Percentiles rank a stretch among this genome's conserved stretches.
Conservation (phyloP, 1,284 basidiomycete species). For the Naganishia sp. region DNA sequence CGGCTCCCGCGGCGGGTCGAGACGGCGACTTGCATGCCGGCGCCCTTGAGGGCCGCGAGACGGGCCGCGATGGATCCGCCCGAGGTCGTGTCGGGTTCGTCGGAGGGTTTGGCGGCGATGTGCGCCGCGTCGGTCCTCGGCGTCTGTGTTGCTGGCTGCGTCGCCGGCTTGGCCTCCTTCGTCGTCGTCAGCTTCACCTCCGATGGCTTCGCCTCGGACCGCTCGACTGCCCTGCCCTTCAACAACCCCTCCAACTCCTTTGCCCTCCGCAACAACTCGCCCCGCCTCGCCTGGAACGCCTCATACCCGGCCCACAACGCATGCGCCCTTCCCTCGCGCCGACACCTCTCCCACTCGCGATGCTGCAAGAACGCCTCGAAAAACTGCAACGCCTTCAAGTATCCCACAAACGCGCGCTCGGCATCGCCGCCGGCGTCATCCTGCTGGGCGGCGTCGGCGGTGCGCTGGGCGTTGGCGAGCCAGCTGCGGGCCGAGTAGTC, state of each 20-base stretch:
- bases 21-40: slow-evolving; percentile 49
- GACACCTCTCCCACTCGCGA: slow-evolving; percentile 29
- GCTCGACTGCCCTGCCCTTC: slow-evolving; percentile 39
- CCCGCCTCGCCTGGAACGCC: slow-evolving; percentile 48
- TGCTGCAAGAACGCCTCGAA: slow-evolving; percentile 36
- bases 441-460: slow-evolving; percentile 44
- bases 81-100: slow-evolving; percentile 32
- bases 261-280: slow-evolving; percentile 42
- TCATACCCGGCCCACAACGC: slow-evolving; percentile 40
- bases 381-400: slow-evolving; percentile 41
- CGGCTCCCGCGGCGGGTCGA: slow-evolving; percentile 41
- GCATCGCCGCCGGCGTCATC: slow-evolving; percentile 43
- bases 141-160: not conserved
- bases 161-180: slow-evolving; percentile 25
- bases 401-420: slow-evolving; percentile 49
- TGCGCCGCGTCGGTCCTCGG: not conserved
- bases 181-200: not conserved
- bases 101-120: slow-evolving; percentile 2
- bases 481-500: slow-evolving; percentile 44
- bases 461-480: slow-evolving; percentile 46
- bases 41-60: slow-evolving; percentile 50
- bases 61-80: slow-evolving; percentile 53
- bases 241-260: slow-evolving; percentile 46
- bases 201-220: slow-evolving; percentile 29
- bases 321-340: slow-evolving; percentile 40